Conservation (phyloP, 495 filamentous ascomycete species). For the Aspergillus mulundensis region DNA sequence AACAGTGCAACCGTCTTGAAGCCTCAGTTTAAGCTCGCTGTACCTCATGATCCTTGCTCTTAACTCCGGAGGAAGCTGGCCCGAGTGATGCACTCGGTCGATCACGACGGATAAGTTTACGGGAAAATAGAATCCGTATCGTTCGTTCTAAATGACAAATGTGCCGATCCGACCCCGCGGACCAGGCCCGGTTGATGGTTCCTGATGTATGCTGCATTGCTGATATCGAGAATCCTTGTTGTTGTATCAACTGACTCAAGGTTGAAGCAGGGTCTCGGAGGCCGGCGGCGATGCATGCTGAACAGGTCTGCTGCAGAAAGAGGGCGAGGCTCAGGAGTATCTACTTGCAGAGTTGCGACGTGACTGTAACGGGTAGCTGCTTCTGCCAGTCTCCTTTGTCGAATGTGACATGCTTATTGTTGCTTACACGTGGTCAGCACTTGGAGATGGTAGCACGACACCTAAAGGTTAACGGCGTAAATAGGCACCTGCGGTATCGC, state of each 20-base stretch:
- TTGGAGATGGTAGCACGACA: background rate
- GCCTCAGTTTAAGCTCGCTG: background rate
- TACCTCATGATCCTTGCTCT: background rate
- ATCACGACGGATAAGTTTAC: constrained; percentile 15
- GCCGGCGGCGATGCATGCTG: background rate
- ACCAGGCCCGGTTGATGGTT: constrained; percentile 24
- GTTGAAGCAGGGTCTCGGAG: background rate
- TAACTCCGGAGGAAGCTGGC: constrained; percentile 13
- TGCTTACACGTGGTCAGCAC: constrained; percentile 6
- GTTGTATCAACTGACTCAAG: background rate
- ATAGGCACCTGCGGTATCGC: constrained; percentile 1
- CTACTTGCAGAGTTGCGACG: background rate
- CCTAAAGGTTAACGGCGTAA: background rate
- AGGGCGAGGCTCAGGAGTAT: background rate
- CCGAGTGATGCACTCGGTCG: constrained; percentile 11
- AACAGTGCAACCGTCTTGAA: background rate
- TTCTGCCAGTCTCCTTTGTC: background rate
- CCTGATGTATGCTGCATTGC: background rate
- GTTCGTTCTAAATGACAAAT: constrained; percentile 37
- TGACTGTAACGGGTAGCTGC: background rate
- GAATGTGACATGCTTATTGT: background rate
- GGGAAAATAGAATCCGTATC: constrained; percentile 46
- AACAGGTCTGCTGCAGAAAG: background rate
- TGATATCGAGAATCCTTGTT: background rate
- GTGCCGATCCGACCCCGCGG: constrained; percentile 40